Conservation (phyloP, 2,329 filamentous ascomycete genomes). For the Ophiognomonia clavigignenti-juglandacearum region DNA sequence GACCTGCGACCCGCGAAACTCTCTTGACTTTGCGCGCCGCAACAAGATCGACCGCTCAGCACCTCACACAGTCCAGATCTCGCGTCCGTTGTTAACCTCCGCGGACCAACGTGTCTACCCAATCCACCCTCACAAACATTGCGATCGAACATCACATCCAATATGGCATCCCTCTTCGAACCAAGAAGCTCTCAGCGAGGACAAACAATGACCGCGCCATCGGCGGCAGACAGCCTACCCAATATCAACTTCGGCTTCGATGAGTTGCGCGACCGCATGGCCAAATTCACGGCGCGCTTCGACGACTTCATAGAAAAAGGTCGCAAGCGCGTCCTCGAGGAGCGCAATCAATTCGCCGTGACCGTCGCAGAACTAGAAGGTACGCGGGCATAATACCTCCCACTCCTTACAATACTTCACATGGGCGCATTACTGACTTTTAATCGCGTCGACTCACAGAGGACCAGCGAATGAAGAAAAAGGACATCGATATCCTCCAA, state of each 20-base stretch:
- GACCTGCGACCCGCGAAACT: no score
- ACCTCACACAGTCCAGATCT: no score
- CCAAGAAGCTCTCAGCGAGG: slow-evolving; percentile 64
- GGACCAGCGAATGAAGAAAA: slow-evolving; percentile 84
- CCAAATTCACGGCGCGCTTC: slow-evolving; percentile 83
- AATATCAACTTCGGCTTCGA: slow-evolving; percentile 95
- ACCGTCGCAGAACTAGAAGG: slow-evolving; percentile 87
- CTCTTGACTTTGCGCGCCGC: no score
- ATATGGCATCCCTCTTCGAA: slow-evolving; percentile 61
- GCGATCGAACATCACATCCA: slow-evolving; percentile 10
- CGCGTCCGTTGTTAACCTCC: neutral
- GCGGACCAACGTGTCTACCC: neutral
- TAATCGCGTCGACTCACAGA: no score
- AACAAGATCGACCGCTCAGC: no score
- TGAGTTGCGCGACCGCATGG: slow-evolving; percentile 91
- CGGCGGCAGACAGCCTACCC: slow-evolving; percentile 74
- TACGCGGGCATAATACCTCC: slow-evolving; percentile 33
- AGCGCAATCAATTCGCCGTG: slow-evolving; percentile 90
- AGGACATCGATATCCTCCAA: slow-evolving; percentile 77
- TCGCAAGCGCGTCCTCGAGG: slow-evolving; percentile 82
- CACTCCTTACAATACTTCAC: slow-evolving; percentile 4
- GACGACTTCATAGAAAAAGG: slow-evolving; percentile 92
- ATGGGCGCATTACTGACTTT: neutral
- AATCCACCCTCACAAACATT: neutral
- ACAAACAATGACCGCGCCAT: slow-evolving; percentile 56